Evolutionary conservation across 139 green algal genomes (phyloP).

Genomic region (Chlorella sp.): DNA sequence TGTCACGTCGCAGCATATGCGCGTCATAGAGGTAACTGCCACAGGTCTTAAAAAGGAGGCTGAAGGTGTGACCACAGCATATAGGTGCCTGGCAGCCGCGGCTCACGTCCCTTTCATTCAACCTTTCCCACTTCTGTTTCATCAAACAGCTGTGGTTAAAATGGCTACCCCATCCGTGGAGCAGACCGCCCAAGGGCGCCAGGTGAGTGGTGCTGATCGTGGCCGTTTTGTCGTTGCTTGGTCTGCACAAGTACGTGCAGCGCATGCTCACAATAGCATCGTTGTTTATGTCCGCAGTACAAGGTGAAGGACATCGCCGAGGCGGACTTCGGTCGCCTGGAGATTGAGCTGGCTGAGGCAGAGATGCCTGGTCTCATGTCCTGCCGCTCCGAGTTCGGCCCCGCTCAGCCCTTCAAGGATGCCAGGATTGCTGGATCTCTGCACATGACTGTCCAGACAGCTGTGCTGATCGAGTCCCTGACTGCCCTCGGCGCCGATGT

Average conservation of each 20-base stretch:
- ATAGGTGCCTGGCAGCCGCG: too few relatives aligned
- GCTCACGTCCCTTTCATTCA: too few relatives aligned
- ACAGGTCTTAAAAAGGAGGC: too few relatives aligned
- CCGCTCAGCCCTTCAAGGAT: conserved; percentile 88
- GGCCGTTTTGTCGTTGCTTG: not conserved
- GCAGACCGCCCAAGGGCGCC: not conserved
- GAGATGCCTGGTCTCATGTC: conserved; percentile 98
- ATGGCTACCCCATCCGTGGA: not conserved
- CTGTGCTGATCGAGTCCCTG: conserved; percentile 98
- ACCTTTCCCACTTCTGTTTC: too few relatives aligned
- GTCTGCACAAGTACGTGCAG: not conserved
- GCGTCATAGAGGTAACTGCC: too few relatives aligned
- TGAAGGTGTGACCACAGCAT: too few relatives aligned
- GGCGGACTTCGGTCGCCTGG: conserved; percentile 97
- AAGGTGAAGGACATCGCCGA: conserved; percentile 93
- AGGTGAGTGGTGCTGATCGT: not conserved
- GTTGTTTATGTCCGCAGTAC: conserved; percentile 71
- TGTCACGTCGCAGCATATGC: too few relatives aligned
- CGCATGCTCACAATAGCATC: too few relatives aligned
- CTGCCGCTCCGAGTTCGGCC: conserved; percentile 90
- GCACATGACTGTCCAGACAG: conserved; percentile 99
- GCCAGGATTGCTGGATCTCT: conserved; percentile 91
- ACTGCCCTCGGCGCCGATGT: conserved; percentile 93
- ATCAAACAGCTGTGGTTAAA: not conserved
- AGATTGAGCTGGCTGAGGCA: conserved; percentile 97